These are phyloP conservation scores for Linum lewisii DNA, from an alignment of 345 rosid genomes.

Conservation along the genomic window DNA sequence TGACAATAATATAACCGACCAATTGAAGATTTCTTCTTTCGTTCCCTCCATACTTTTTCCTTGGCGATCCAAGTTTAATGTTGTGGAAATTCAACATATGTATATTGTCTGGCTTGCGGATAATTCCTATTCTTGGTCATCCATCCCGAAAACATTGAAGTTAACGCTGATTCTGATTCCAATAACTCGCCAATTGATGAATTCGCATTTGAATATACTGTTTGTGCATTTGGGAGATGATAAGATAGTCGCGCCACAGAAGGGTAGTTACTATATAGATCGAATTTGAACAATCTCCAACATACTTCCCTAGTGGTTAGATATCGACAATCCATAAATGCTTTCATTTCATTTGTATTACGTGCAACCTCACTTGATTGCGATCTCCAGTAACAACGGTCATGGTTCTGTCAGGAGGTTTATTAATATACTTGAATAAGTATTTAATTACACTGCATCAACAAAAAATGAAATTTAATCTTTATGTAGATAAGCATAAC, in stretches of 20 bases:
- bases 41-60: too few relatives aligned
- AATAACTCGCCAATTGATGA: too few relatives aligned
- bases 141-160: too few relatives aligned
- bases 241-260: not conserved
- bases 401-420: not conserved
- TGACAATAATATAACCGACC: conserved; percentile 5
- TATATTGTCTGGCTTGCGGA: not conserved
- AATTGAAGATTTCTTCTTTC: too few relatives aligned
- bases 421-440: conserved; percentile 2
- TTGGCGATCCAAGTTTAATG: not conserved
- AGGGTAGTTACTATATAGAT: not conserved
- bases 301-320: not conserved
- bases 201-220: not conserved
- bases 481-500: too few relatives aligned
- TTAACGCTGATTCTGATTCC: too few relatives aligned
- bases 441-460: not conserved
- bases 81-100: conserved; percentile 7
- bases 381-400: too few relatives aligned
- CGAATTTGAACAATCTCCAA: conserved; percentile 13
- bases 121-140: too few relatives aligned
- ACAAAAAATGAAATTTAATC: too few relatives aligned
- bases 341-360: not conserved
- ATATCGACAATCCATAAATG: conserved; percentile 9
- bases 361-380: too few relatives aligned
- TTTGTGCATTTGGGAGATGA: not conserved